Evolutionary conservation across 441 rosid species (phyloP), one percentile per base, ranked within the genome.

Genomic region (Adansonia rubrostipa): DNA sequence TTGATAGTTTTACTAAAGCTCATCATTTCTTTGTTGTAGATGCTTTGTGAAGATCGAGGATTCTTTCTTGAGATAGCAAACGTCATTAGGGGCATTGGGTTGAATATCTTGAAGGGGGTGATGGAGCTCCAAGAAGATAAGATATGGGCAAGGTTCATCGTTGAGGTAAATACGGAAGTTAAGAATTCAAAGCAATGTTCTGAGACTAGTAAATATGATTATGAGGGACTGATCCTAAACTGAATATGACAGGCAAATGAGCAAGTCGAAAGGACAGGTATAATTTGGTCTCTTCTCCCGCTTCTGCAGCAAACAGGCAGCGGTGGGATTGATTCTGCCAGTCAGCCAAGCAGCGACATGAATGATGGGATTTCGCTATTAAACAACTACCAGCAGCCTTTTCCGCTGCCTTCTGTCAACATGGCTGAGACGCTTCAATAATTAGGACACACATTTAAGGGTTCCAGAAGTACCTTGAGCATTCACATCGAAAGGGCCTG

Each of bases 11-110:
- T 53, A 11, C 66, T 57, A 7, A 73, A 14, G 10, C 17, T 73
- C 4, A 17, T 17, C 17, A 42, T 57, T 19, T 48, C 24, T 72
- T 45, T 60, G 28, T 10, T 78, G 63, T 86, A 93, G 99, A 91
- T 94, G 97, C 81, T 94, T 11, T 96, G 98, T 58, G 92, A 92
- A 65, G 93, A 92, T 58, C 83, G 65, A 56, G 97, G 90, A 28
- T 84, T 90, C 84, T 94, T 93, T 82, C 90, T 96, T 14, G 98
- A 96, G 89, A 94, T 93, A 68, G 95, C 94, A 5, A 92, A 96
- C 24, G 83, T 87, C 66, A 84, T 96, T 61, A 86, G 87, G 53
- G 93, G 96, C n/a, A 80, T 94, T 67, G 97, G 98, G 24, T 78
- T 94, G 83, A 88, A 89, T 75, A 90, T 96, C 80, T 40, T 92